These are phyloP conservation scores for Nakaseomyces bracarensis DNA, from an alignment of 1,139 yeast species.

Conservation along the genomic window DNA sequence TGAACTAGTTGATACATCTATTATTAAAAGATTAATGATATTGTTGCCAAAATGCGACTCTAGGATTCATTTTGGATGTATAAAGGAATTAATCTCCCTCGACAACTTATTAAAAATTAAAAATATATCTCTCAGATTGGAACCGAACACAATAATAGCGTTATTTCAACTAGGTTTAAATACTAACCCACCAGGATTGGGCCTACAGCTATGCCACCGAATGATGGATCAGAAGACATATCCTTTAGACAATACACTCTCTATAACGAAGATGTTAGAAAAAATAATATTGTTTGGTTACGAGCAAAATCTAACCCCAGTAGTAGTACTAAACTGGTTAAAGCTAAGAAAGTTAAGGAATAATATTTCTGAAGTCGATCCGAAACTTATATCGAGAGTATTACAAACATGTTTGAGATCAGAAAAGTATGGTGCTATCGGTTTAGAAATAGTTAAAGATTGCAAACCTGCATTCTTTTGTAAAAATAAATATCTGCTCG, in stretches of 20 bases:
- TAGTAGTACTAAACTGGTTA: not conserved
- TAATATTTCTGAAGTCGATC: not conserved
- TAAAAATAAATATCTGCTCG: slow-evolving; percentile 34
- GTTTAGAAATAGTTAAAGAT: slow-evolving; percentile 29
- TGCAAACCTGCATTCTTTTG: slow-evolving; percentile 34
- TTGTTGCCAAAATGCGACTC: slow-evolving; percentile 20
- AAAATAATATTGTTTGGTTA: not conserved
- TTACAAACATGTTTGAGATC: not conserved
- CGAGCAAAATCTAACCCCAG: not conserved
- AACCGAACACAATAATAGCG: slow-evolving; percentile 12
- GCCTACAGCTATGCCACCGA: not conserved
- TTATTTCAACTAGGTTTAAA: not conserved
- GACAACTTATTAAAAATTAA: slow-evolving; percentile 10
- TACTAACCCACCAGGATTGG: not conserved
- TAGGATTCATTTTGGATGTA: slow-evolving; percentile 14
- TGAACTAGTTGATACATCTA: not conserved
- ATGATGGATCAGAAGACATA: not conserved
- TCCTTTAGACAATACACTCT: not conserved
- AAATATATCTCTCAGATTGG: slow-evolving; percentile 7
- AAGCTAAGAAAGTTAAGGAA: not conserved
- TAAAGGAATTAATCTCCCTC: slow-evolving; percentile 14
- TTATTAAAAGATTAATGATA: not conserved
- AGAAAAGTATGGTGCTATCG: slow-evolving; percentile 27
- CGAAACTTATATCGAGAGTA: not conserved
- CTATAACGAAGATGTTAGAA: not conserved